Percentiles rank a stretch among this genome's conserved stretches.
Conservation (phyloP, 2,329 filamentous ascomycete genomes). For the Colletotrichum horii region DNA sequence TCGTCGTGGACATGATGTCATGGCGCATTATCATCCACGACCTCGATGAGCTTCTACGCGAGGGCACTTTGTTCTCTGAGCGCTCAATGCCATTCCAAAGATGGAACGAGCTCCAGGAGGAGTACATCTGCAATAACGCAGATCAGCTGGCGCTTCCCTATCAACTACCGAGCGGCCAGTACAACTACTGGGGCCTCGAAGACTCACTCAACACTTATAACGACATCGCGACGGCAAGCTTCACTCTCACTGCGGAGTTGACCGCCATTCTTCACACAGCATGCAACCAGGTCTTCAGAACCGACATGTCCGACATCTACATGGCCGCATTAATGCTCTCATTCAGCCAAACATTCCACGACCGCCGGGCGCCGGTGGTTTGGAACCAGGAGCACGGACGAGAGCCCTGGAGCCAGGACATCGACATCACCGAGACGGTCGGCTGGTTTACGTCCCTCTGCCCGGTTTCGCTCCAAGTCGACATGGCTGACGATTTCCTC, state of each 20-base stretch:
- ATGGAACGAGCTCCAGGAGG: slow-evolving; percentile 53
- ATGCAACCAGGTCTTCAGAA: slow-evolving; percentile 52
- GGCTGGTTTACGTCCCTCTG: slow-evolving; percentile 66
- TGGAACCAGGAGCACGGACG: slow-evolving; percentile 61
- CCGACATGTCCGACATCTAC: slow-evolving; percentile 59
- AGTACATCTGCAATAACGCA: slow-evolving; percentile 36
- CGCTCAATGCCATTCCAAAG: slow-evolving; percentile 52
- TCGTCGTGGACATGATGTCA: slow-evolving; percentile 55
- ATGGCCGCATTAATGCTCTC: slow-evolving; percentile 59
- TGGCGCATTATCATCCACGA: slow-evolving; percentile 57
- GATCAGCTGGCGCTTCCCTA: slow-evolving; percentile 40
- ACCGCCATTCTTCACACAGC: slow-evolving; percentile 46
- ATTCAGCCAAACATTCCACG: slow-evolving; percentile 59
- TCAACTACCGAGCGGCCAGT: slow-evolving; percentile 41
- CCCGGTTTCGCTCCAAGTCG: slow-evolving; percentile 51
- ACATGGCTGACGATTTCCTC: slow-evolving; percentile 51
- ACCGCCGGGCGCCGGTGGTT: slow-evolving; percentile 53
- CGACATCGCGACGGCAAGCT: slow-evolving; percentile 45
- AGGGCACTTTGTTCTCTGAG: slow-evolving; percentile 48
- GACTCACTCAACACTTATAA: slow-evolving; percentile 49
- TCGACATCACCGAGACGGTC: slow-evolving; percentile 61
- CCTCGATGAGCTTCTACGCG: slow-evolving; percentile 52
- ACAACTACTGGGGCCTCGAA: slow-evolving; percentile 53
- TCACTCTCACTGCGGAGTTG: slow-evolving; percentile 47
- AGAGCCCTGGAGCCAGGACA: slow-evolving; percentile 44